These are phyloP conservation scores for Sphaerulina populicola DNA, from an alignment of 2,329 filamentous ascomycete species.

Conservation along the genomic window DNA sequence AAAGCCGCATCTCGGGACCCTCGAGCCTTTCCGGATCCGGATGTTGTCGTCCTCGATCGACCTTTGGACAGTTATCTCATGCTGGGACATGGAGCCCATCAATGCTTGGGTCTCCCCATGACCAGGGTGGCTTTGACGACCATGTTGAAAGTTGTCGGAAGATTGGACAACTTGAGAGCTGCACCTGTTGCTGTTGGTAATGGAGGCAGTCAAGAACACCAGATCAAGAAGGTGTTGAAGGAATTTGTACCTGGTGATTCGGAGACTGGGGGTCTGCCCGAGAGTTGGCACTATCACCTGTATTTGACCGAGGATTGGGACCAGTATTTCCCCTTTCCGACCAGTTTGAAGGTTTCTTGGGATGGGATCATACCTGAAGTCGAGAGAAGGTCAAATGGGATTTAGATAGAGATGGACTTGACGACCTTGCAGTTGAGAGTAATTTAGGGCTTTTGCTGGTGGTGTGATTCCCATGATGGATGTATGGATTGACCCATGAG, in stretches of 20 bases:
- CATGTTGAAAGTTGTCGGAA: slow-evolving; percentile 40
- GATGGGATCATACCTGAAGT: slow-evolving; percentile 20
- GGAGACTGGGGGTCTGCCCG: slow-evolving; percentile 25
- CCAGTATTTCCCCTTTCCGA: slow-evolving; percentile 42
- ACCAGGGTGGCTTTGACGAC: slow-evolving; percentile 38
- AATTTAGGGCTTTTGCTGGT: too few relatives aligned
- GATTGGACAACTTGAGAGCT: slow-evolving; percentile 34
- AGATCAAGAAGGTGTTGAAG: slow-evolving; percentile 39
- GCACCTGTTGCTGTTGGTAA: slow-evolving; percentile 32
- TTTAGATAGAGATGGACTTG: neutral
- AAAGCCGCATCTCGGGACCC: slow-evolving; percentile 38
- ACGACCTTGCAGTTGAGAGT: too few relatives aligned
- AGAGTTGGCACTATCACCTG: slow-evolving; percentile 34
- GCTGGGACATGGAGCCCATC: slow-evolving; percentile 38
- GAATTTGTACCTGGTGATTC: slow-evolving; percentile 28
- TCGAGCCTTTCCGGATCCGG: slow-evolving; percentile 36
- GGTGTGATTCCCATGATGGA: too few relatives aligned
- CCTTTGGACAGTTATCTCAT: slow-evolving; percentile 39
- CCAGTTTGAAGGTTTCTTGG: slow-evolving; percentile 33
- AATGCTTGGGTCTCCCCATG: slow-evolving; percentile 40
- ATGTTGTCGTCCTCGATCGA: slow-evolving; percentile 34
- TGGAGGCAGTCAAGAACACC: slow-evolving; percentile 30
- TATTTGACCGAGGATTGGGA: slow-evolving; percentile 45
- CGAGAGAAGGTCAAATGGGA: neutral
- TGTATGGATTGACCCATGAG: too few relatives aligned